Conservation (phyloP, 2,329 filamentous ascomycete species). For the Hypoxylon sp. region DNA sequence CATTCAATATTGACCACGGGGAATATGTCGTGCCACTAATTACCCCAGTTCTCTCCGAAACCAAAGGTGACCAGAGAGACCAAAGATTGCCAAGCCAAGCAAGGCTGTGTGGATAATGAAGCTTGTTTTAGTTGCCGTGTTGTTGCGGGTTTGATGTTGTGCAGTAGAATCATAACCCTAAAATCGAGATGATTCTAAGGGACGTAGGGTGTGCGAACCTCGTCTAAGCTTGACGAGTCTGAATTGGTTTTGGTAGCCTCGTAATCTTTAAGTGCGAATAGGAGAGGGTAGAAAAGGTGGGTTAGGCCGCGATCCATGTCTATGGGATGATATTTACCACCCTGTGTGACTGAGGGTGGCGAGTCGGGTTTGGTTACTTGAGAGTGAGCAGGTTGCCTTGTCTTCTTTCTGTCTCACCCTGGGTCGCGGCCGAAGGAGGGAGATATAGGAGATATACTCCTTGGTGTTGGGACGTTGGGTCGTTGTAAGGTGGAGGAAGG, state of each 20-base stretch:
- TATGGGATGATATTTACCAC: constrained; percentile 1
- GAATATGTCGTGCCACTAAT: constrained; percentile 21
- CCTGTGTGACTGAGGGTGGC: constrained; percentile 11
- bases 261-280: background rate
- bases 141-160: constrained; percentile 5
- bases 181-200: background rate
- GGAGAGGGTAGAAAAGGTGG: background rate
- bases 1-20: background rate
- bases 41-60: constrained; percentile 32
- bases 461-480: background rate
- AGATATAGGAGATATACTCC: too few species aligned
- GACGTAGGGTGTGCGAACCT: constrained; percentile 3
- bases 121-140: constrained; percentile 25
- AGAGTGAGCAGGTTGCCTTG: constrained; percentile 2
- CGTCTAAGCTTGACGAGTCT: constrained; percentile 5
- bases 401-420: constrained; percentile 1
- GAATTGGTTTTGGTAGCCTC: background rate
- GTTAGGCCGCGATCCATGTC: background rate
- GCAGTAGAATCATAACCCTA: background rate
- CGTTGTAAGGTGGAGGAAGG: background rate
- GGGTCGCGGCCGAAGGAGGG: background rate
- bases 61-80: background rate
- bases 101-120: constrained; percentile 18
- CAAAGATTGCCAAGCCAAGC: constrained; percentile 11
- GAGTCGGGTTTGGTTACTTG: constrained; percentile 6